Evolutionary conservation across 2,329 filamentous ascomycete genomes (phyloP), one percentile per base, ranked within the genome.

Genomic region (Fusarium nisikadoi): DNA sequence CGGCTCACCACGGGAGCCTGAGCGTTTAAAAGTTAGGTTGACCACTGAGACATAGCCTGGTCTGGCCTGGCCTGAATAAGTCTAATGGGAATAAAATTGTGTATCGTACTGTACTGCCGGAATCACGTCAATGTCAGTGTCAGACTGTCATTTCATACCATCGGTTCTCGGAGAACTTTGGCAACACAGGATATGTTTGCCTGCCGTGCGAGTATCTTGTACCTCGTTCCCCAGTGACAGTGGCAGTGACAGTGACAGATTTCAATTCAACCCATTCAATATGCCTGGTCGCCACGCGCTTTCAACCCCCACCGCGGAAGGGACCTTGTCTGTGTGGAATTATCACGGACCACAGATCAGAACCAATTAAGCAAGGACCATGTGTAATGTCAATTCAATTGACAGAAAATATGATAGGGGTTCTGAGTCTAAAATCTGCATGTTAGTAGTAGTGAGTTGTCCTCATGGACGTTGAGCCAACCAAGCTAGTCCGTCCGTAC

Each of bases 361-460:
- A 46, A 54, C 75, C 72, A 76, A 77, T 77, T 49, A 66, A 72
- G 71, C 72, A 73, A 66, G 74, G 72, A 64, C 59, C 52, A 56
- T 67, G 62, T 73, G 69, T 62, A 58, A 45, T 73, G 71, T 55
- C 54, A 68, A 70, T 65, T 56, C 52, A 59, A 65, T 36, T 53
- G 50, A 33, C 20, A 55, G 45, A 61, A 52, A 56, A 36, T 49
- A 50, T 55, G 52, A 68, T 62, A 52, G 58, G 64, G 45, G 58
- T 27, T 54, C 20, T 47, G 47, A 39, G 36, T 42, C 43, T 64
- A 52, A 57, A 31, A 31, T 52, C 46, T 57, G 64, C 46, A 67
- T 67, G 68, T 67, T 36, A 17, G 47, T 33, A 25, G 61, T 10
- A 62, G 47, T 71, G 68, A 53, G 68, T 45, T 70, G 68, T 70